phyloP scores from a whole-genome alignment of 2,329 filamentous ascomycete species.

The Emericellopsis cladophorae region DNA sequence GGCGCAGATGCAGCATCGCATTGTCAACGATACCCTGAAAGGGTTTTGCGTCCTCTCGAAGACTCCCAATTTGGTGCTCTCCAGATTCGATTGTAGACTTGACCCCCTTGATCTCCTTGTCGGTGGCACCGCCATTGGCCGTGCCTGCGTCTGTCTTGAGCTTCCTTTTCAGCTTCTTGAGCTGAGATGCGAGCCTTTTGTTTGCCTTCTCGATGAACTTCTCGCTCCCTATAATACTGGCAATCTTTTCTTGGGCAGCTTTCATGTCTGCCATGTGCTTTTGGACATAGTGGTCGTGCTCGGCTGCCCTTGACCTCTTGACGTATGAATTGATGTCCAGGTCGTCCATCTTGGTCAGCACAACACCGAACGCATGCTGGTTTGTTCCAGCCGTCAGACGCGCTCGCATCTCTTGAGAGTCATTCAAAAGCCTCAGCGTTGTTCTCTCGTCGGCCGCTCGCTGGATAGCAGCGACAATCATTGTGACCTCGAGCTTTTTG shows the following conservation, averaged over 20 bases:
- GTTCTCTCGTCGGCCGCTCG: constrained; percentile 15
- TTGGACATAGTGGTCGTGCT: neutral
- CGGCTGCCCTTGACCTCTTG: neutral
- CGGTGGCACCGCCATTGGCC: neutral
- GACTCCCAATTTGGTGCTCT: too few species aligned
- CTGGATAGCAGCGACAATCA: constrained; percentile 12
- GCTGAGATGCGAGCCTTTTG: neutral
- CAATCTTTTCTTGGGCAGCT: too few species aligned
- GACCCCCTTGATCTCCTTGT: too few species aligned
- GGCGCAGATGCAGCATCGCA: neutral
- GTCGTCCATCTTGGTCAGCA: constrained; percentile 16
- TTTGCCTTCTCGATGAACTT: neutral
- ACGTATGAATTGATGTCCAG: constrained; percentile 5
- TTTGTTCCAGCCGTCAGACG: constrained; percentile 13
- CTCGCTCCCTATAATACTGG: neutral
- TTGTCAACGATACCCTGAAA: too few species aligned
- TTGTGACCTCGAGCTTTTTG: constrained; percentile 9
- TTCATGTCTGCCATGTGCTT: neutral
- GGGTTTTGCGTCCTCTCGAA: too few species aligned
- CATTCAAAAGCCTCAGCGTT: constrained; percentile 9
- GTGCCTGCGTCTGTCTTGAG: neutral
- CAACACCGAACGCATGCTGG: constrained; percentile 9
- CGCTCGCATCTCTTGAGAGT: constrained; percentile 12
- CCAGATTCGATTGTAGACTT: too few species aligned
- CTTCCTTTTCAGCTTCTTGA: constrained; percentile 1